Percentiles rank a stretch among this genome's conserved stretches.
Conservation (phyloP, 2,329 filamentous ascomycete genomes). For the Shiraia bambusicola region DNA sequence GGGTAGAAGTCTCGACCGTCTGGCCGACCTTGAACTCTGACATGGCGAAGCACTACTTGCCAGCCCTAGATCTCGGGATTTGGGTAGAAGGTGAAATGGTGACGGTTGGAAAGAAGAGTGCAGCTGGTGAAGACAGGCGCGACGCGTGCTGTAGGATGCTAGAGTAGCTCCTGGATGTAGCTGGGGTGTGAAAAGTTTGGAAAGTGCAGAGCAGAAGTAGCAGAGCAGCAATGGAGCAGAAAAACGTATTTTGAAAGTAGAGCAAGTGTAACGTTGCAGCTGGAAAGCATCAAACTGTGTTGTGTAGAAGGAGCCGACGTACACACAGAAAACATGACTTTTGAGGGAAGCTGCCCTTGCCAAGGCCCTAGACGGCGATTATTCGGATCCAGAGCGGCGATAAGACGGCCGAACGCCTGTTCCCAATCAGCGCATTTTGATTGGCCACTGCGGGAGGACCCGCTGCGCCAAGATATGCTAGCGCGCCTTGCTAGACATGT, state of each 20-base stretch:
- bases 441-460: no score
- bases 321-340: neutral
- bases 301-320: slow-evolving; percentile 5
- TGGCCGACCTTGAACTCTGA: slow-evolving; percentile 58
- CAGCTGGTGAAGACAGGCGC: slow-evolving; percentile 6
- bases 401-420: no score
- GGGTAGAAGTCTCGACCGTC: slow-evolving; percentile 75
- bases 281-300: slow-evolving; percentile 4
- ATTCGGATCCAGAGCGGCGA: no score
- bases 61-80: slow-evolving; percentile 4
- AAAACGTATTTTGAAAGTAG: neutral
- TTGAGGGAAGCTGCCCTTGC: neutral
- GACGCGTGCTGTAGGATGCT: slow-evolving; percentile 11
- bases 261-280: slow-evolving; percentile 4
- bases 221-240: slow-evolving; percentile 5
- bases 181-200: slow-evolving; percentile 7
- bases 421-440: no score
- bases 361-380: no score
- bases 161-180: slow-evolving; percentile 8
- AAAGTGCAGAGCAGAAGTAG: slow-evolving; percentile 9
- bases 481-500: no score
- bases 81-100: slow-evolving; percentile 1
- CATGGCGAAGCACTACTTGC: slow-evolving; percentile 20
- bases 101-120: neutral
- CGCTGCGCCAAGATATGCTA: no score